Conservation (phyloP, 2,329 filamentous ascomycete species). For the Colletotrichum cereale region DNA sequence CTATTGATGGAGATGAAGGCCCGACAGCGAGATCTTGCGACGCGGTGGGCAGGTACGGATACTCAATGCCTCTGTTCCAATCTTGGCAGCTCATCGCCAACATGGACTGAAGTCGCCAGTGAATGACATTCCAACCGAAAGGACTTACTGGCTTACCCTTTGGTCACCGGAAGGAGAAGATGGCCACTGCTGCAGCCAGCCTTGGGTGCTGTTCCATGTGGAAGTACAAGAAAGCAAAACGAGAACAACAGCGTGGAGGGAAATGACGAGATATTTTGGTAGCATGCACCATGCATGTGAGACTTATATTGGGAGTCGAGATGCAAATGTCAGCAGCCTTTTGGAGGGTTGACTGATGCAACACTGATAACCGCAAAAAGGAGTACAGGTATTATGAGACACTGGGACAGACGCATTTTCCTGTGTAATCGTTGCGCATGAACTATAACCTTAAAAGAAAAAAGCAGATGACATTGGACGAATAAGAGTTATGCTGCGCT, state of each 20-base stretch:
- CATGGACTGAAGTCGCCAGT: neutral
- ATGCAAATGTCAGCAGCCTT: neutral
- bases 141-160: neutral
- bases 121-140: neutral
- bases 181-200: slow-evolving; percentile 5
- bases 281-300: slow-evolving; percentile 12
- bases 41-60: neutral
- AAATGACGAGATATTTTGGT: neutral
- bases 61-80: neutral
- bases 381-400: neutral
- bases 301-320: slow-evolving; percentile 1
- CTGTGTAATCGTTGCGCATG: neutral
- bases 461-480: neutral
- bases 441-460: neutral
- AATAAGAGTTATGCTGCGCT: neutral
- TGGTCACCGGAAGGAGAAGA: neutral
- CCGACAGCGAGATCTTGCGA: neutral
- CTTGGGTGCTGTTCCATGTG: slow-evolving; percentile 10
- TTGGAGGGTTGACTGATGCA: neutral
- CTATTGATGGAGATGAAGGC: neutral
- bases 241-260: neutral
- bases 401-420: neutral
- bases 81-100: neutral
- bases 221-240: neutral
- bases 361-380: neutral